Evolutionary conservation across 1,284 basidiomycete genomes (phyloP), one percentile per base, ranked within the genome.

Genomic region (Tremellales sp.): DNA sequence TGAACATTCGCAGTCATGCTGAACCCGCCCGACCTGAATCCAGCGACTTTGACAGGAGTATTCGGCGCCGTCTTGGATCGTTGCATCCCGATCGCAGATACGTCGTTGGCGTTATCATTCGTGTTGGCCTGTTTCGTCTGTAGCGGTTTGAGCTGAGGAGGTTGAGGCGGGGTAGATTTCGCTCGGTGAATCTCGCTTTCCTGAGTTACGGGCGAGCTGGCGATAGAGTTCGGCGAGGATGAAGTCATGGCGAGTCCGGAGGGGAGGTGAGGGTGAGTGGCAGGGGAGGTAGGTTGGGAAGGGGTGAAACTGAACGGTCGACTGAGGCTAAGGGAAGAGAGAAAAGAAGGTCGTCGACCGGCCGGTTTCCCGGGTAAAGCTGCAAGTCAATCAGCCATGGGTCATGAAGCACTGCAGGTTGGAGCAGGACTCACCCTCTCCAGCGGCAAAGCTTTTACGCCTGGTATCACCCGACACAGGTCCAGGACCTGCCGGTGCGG

Each of bases 301-400:
- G 37, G 35, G 26, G 51, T 42, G 40, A 54, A 48, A 11, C 36
- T 29, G 22, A 51, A 54, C 6, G 51, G 54, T 12, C 45, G 40
- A 10, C 43, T 35, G 29, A 55, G 41, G n/a, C 43, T 45, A 17
- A 56, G 45, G 15, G 46, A 43, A n/a, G 56, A 56, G 19, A 57
- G 42, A 49, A 54, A 56, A n/a, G 52, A 55, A 19, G 56, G 44
- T 19, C 58, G 45, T 31, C 57, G 46, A 23, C n/a, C 15, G n/a
- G n/a, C n/a, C 22, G 36, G 36, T 26, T 15, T 23, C 11, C n/a
- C n/a, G n/a, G n/a, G n/a, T n/a, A n/a, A n/a, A n/a, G n/a, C n/a
- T n/a, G n/a, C n/a, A n/a, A n/a, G n/a, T n/a, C n/a, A n/a, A n/a
- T n/a, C n/a, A n/a, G n/a, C n/a, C n/a, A n/a, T n/a, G n/a, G n/a